A percentile compares a stretch with the other conserved stretches of the same genome.
Evolutionary conservation across 345 rosid genomes (phyloP).

Genomic region (Salix caprea): DNA sequence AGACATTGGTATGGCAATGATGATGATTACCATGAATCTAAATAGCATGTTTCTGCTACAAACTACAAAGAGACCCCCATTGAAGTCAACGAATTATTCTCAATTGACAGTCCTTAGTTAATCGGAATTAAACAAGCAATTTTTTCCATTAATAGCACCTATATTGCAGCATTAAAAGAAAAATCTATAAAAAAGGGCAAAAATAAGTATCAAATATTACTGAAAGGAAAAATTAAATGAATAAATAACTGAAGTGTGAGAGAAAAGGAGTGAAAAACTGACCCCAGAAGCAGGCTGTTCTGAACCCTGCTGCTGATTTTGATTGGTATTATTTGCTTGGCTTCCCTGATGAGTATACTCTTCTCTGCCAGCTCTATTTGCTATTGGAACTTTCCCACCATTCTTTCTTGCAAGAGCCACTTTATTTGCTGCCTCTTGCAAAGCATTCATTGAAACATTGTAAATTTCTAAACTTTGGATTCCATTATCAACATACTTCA

Average conservation of each 20-base stretch:
- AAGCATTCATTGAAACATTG: conserved; percentile 38
- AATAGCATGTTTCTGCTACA: no score
- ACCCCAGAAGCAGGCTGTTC: conserved; percentile 18
- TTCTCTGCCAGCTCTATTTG: neutral
- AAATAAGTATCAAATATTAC: neutral
- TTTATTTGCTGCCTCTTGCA: conserved; percentile 46
- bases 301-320: conserved; percentile 3
- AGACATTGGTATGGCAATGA: no score
- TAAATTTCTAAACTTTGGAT: conserved; percentile 32
- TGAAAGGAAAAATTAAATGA: neutral
- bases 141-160: no score
- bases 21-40: no score
- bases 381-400: conserved; percentile 3
- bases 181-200: no score
- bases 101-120: no score
- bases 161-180: neutral
- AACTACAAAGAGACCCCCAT: no score
- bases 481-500: conserved; percentile 46
- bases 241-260: neutral
- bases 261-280: conserved; percentile 3
- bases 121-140: no score
- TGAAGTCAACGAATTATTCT: no score
- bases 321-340: neutral
- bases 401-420: conserved; percentile 19
- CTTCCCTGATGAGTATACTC: neutral